A percentile compares a stretch with the other conserved stretches of the same genome.
phyloP scores from a whole-genome alignment of 1,139 yeast species.

The Ogataea hybrid region DNA sequence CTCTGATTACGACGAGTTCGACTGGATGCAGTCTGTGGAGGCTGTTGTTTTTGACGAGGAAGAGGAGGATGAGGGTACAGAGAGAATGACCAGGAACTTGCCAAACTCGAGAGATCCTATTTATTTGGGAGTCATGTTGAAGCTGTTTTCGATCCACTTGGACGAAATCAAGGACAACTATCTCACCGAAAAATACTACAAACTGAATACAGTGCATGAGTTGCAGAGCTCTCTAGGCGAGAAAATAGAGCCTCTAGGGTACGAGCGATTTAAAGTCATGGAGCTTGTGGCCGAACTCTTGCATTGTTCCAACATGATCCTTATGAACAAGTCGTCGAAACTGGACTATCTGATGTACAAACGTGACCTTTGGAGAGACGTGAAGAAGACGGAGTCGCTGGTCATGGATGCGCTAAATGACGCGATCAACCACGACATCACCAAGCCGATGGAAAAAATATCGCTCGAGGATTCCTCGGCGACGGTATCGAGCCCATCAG shows the following conservation, averaged over 20 bases:
- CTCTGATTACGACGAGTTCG: slow-evolving; percentile 76
- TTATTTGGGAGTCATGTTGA: slow-evolving; percentile 82
- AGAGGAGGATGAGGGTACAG: slow-evolving; percentile 5
- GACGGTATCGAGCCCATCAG: slow-evolving; percentile 5
- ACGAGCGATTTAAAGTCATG: slow-evolving; percentile 91
- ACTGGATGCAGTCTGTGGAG: slow-evolving; percentile 31
- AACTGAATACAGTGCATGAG: slow-evolving; percentile 15
- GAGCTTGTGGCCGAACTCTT: slow-evolving; percentile 91
- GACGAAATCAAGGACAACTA: slow-evolving; percentile 30
- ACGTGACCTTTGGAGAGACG: slow-evolving; percentile 31
- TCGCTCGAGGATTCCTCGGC: slow-evolving; percentile 8
- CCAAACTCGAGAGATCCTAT: slow-evolving; percentile 94
- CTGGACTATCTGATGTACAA: slow-evolving; percentile 30
- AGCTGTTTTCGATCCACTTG: slow-evolving; percentile 49
- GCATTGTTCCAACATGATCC: slow-evolving; percentile 95
- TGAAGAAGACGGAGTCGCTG: slow-evolving; percentile 29
- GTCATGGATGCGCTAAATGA: slow-evolving; percentile 34
- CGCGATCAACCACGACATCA: slow-evolving; percentile 22
- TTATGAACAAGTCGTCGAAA: slow-evolving; percentile 52
- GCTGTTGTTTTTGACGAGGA: slow-evolving; percentile 17
- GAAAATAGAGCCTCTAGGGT: slow-evolving; percentile 80
- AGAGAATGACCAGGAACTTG: slow-evolving; percentile 43
- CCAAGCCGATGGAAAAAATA: slow-evolving; percentile 13
- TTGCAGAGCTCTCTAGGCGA: slow-evolving; percentile 40
- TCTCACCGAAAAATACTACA: slow-evolving; percentile 29